phyloP scores from a whole-genome alignment of 108 stramenopile genomes.

The Cyclotella sp. region DNA sequence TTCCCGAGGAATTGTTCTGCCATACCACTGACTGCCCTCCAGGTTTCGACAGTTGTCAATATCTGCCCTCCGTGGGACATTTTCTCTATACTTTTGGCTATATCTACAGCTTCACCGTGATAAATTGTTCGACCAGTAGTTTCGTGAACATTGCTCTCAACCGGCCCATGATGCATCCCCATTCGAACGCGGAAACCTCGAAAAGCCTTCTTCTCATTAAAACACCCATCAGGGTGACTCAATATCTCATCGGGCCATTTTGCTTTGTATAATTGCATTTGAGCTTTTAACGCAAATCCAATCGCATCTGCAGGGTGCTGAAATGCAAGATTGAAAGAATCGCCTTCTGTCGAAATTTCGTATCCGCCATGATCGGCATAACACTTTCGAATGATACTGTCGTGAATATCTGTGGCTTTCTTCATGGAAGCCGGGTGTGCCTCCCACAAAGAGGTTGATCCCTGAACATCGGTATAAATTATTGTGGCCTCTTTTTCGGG shows the following conservation, averaged over 20 bases:
- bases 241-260: slow-evolving; percentile 53
- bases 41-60: slow-evolving; percentile 53
- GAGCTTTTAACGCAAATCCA: slow-evolving; percentile 45
- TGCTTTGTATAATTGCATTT: slow-evolving; percentile 41
- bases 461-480: slow-evolving; percentile 60
- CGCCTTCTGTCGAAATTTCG: slow-evolving; percentile 57
- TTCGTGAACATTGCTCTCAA: slow-evolving; percentile 32
- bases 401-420: slow-evolving; percentile 53
- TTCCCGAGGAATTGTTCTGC: slow-evolving; percentile 48
- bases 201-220: slow-evolving; percentile 48
- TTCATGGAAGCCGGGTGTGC: slow-evolving; percentile 51
- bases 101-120: slow-evolving; percentile 50
- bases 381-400: slow-evolving; percentile 51
- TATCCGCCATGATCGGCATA: slow-evolving; percentile 52
- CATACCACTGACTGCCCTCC: slow-evolving; percentile 48
- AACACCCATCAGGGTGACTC: slow-evolving; percentile 27
- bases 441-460: slow-evolving; percentile 61
- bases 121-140: slow-evolving; percentile 49
- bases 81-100: slow-evolving; percentile 52
- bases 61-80: slow-evolving; percentile 60
- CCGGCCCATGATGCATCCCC: slow-evolving; percentile 57
- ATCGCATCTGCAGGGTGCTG: slow-evolving; percentile 57
- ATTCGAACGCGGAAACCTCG: slow-evolving; percentile 56
- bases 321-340: slow-evolving; percentile 58
- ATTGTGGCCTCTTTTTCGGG: slow-evolving; percentile 51